Conservation (phyloP, 2,329 filamentous ascomycete species). For the Tolypocladium cylindrosporum region DNA sequence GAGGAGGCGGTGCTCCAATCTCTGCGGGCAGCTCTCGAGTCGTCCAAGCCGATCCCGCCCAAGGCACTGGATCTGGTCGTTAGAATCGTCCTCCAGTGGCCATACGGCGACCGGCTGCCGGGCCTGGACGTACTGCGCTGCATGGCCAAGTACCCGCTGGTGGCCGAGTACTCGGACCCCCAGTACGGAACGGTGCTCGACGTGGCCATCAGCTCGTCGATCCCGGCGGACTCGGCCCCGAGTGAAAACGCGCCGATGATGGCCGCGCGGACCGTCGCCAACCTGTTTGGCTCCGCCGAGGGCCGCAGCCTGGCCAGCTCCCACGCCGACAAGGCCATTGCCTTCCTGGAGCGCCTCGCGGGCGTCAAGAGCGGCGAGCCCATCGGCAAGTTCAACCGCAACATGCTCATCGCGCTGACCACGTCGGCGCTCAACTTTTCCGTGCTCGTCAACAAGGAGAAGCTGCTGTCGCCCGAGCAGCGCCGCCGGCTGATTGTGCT, state of each 20-base stretch:
- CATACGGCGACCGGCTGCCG: slow-evolving; percentile 68
- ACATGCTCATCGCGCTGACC: slow-evolving; percentile 71
- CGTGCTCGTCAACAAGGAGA: slow-evolving; percentile 51
- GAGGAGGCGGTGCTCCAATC: slow-evolving; percentile 54
- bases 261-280: slow-evolving; percentile 68
- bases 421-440: slow-evolving; percentile 80
- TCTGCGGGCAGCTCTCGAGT: slow-evolving; percentile 55
- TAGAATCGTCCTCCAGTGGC: slow-evolving; percentile 70
- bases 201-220: slow-evolving; percentile 29
- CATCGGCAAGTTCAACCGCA: slow-evolving; percentile 56
- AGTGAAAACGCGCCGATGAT: slow-evolving; percentile 83
- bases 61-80: slow-evolving; percentile 54
- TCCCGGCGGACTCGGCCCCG: slow-evolving; percentile 41
- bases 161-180: slow-evolving; percentile 49
- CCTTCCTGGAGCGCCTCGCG: slow-evolving; percentile 53
- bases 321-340: slow-evolving; percentile 45
- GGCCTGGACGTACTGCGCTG: slow-evolving; percentile 84
- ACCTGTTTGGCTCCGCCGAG: slow-evolving; percentile 67
- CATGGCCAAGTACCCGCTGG: slow-evolving; percentile 56
- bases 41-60: slow-evolving; percentile 36
- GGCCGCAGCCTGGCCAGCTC: slow-evolving; percentile 59
- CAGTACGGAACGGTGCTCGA: slow-evolving; percentile 51
- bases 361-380: slow-evolving; percentile 35
- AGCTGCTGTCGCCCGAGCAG: slow-evolving; percentile 22
- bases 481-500: slow-evolving; percentile 44